Evolutionary conservation across 176 grass and related monocot species (phyloP).

Genomic region (Oropetium thomaeum): DNA sequence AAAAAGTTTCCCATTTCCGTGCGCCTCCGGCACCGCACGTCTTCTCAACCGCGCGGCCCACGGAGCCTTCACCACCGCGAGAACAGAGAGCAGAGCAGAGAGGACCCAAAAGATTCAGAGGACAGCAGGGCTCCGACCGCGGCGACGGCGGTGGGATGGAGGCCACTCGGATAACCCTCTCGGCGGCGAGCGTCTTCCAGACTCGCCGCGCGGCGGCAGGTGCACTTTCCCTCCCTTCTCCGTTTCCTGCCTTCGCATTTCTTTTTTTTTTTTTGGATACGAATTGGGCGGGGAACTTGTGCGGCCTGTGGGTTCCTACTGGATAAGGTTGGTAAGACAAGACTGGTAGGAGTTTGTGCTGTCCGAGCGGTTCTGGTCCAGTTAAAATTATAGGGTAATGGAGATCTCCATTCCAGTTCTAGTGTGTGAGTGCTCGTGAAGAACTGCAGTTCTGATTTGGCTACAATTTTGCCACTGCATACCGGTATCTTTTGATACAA

Average conservation of each 20-base stretch:
- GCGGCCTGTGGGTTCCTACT: background rate
- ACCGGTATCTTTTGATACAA: background rate
- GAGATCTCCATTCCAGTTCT: background rate
- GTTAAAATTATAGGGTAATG: background rate
- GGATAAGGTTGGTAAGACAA: constrained; percentile 3
- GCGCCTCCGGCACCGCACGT: background rate
- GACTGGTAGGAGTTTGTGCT: background rate
- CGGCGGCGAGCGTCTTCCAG: constrained; percentile 21
- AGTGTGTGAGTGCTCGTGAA: background rate
- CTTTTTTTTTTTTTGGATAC: constrained; percentile 1
- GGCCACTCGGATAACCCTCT: constrained; percentile 34
- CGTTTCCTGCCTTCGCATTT: background rate
- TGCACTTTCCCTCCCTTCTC: background rate
- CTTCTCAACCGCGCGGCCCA: constrained; percentile 36
- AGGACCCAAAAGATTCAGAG: background rate
- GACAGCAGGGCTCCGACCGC: background rate
- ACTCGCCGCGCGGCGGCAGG: constrained; percentile 15
- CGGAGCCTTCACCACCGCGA: constrained; percentile 9
- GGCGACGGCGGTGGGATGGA: constrained; percentile 30
- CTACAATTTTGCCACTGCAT: background rate
- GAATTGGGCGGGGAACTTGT: background rate
- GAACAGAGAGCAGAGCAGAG: background rate
- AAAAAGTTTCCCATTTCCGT: constrained; percentile 14
- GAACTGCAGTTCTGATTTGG: background rate
- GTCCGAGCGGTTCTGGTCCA: background rate